These are phyloP conservation scores for Porogramme epimiltina DNA, from an alignment of 1,284 basidiomycete genomes.

Conservation along the genomic window DNA sequence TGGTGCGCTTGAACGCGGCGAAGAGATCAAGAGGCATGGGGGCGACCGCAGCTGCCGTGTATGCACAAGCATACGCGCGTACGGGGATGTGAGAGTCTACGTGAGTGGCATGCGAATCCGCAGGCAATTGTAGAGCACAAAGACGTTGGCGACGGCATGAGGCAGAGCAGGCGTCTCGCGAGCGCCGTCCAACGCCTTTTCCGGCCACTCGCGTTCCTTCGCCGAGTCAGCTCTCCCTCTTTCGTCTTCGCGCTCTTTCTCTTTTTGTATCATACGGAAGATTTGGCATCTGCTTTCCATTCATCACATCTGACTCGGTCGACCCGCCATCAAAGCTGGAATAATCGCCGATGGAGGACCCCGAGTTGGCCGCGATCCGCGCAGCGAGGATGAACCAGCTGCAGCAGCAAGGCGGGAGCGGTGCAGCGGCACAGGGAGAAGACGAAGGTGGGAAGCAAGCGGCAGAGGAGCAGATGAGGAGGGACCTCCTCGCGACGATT, in stretches of 20 bases:
- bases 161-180: constrained; percentile 5
- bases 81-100: neutral
- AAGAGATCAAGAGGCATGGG: constrained; percentile 7
- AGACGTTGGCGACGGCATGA: constrained; percentile 4
- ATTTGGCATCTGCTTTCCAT: neutral
- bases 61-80: neutral
- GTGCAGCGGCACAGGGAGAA: constrained; percentile 24
- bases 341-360: constrained; percentile 30
- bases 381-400: constrained; percentile 44
- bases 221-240: constrained; percentile 12
- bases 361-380: constrained; percentile 46
- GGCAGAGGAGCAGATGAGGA: constrained; percentile 74
- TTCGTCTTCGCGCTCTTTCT: neutral
- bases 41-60: neutral
- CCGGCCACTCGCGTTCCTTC: constrained; percentile 7
- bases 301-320: neutral
- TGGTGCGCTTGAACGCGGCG: constrained; percentile 18
- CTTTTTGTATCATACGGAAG: neutral
- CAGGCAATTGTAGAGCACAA: neutral
- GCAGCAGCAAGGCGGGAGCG: constrained; percentile 28
- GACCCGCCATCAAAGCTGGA: no score
- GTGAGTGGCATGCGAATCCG: constrained; percentile 4
- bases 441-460: constrained; percentile 63
- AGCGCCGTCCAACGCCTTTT: neutral
- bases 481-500: constrained; percentile 86